Percentiles rank a stretch among this genome's conserved stretches.
phyloP scores from a whole-genome alignment of 371 early-diverging fungal genomes.

The Dichotomocladium elegans region DNA sequence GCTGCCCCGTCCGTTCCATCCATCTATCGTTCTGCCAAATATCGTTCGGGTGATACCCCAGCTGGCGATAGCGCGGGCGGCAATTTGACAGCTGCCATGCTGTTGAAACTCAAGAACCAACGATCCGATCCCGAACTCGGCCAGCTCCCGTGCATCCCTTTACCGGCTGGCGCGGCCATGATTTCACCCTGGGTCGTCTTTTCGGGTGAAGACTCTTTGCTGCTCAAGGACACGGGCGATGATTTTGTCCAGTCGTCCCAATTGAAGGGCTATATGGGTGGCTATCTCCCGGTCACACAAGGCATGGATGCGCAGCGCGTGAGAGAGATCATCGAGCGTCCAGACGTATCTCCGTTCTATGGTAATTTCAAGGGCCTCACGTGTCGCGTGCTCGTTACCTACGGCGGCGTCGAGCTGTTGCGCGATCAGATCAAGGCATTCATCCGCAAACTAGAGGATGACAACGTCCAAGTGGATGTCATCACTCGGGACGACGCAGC shows the following conservation, averaged over 20 bases:
- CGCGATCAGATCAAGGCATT: constrained; percentile 15
- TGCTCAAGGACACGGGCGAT: not conserved
- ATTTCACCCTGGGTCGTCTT: constrained; percentile 33
- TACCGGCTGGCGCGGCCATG: constrained; percentile 16
- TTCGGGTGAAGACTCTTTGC: not conserved
- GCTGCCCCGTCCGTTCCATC: no score
- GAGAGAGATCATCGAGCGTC: constrained; percentile 7
- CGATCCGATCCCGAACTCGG: constrained; percentile 2
- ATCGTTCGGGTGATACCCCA: not conserved
- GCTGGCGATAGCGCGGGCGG: constrained; percentile 38
- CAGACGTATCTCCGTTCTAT: constrained; percentile 21
- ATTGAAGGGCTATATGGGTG: not conserved
- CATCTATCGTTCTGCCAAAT: not conserved
- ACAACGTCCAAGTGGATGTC: constrained; percentile 21
- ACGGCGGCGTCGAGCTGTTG: constrained; percentile 23
- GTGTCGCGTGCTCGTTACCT: constrained; percentile 23
- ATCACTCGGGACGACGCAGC: constrained; percentile 14
- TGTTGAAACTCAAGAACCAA: constrained; percentile 12
- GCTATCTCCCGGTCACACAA: constrained; percentile 5
- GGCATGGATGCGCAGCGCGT: not conserved
- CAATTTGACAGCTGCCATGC: constrained; percentile 13
- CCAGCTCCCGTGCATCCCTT: constrained; percentile 10
- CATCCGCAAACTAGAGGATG: constrained; percentile 9
- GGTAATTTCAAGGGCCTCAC: constrained; percentile 14
- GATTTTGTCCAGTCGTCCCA: constrained; percentile 1